Evolutionary conservation across 2,329 filamentous ascomycete species (phyloP).

Genomic region (Colletotrichum theobromicola): DNA sequence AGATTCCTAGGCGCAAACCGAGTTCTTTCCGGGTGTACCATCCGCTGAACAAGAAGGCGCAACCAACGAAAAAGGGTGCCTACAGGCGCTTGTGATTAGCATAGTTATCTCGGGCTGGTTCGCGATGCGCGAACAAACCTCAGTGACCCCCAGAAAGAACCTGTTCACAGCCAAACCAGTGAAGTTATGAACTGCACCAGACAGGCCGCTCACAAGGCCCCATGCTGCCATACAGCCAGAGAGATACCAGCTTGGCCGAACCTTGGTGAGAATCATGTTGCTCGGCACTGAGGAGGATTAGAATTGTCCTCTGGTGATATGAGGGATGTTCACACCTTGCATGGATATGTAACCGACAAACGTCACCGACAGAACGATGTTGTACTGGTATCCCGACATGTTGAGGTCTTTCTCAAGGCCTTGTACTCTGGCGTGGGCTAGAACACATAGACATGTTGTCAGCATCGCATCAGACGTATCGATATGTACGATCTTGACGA

Average conservation of each 20-base stretch:
- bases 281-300: slow-evolving; percentile 40
- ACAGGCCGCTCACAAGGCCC: slow-evolving; percentile 29
- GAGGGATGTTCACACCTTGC: slow-evolving; percentile 25
- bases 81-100: neutral
- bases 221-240: slow-evolving; percentile 27
- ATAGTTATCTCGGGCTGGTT: accelerated
- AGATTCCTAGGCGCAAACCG: slow-evolving; percentile 12
- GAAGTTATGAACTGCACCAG: slow-evolving; percentile 23
- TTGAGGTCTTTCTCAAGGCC: slow-evolving; percentile 48
- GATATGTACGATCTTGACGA: neutral
- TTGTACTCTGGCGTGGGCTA: slow-evolving; percentile 41
- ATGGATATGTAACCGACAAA: slow-evolving; percentile 41
- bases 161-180: slow-evolving; percentile 21
- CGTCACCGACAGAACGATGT: slow-evolving; percentile 34
- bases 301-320: accelerated
- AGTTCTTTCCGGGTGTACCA: slow-evolving; percentile 24
- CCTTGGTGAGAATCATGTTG: slow-evolving; percentile 49
- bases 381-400: slow-evolving; percentile 43
- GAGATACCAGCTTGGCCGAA: slow-evolving; percentile 46
- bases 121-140: neutral
- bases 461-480: neutral
- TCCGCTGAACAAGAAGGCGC: slow-evolving; percentile 22
- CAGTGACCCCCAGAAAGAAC: slow-evolving; percentile 26
- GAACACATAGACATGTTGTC: accelerated
- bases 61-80: slow-evolving; percentile 23